Percentiles rank a stretch among this genome's conserved stretches.
Evolutionary conservation across 257 asterid species (phyloP).

Genomic region (Apocynum venetum): DNA sequence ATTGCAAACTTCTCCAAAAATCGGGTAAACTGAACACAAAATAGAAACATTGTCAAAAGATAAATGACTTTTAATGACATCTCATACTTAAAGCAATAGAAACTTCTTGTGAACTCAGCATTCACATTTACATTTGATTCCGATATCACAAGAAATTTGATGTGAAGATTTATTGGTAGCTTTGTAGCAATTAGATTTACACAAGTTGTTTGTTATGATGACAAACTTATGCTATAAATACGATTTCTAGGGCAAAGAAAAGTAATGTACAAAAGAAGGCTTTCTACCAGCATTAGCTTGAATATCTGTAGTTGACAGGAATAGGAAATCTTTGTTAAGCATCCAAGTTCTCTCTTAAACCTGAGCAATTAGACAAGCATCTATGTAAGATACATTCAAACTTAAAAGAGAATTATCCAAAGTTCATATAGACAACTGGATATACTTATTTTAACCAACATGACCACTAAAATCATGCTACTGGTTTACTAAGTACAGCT

Average conservation of each 20-base stretch:
- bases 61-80: no score
- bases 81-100: no score
- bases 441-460: not conserved
- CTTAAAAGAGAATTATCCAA: no score
- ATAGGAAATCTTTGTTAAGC: no score
- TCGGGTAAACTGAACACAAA: not conserved
- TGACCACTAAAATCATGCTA: no score
- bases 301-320: no score
- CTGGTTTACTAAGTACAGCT: no score
- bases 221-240: not conserved
- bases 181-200: not conserved
- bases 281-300: not conserved
- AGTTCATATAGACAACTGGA: not conserved
- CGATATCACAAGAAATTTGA: constrained; percentile 20
- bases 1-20: no score
- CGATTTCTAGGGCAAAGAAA: not conserved
- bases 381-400: no score
- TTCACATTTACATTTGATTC: constrained; percentile 34
- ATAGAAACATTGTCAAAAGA: not conserved
- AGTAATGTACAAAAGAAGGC: not conserved
- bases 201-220: not conserved
- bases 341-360: no score
- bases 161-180: constrained; percentile 3
- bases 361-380: no score
- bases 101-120: constrained; percentile 16